Conservation (phyloP, 768 basidiomycete species). For the Amanita exitialis region DNA sequence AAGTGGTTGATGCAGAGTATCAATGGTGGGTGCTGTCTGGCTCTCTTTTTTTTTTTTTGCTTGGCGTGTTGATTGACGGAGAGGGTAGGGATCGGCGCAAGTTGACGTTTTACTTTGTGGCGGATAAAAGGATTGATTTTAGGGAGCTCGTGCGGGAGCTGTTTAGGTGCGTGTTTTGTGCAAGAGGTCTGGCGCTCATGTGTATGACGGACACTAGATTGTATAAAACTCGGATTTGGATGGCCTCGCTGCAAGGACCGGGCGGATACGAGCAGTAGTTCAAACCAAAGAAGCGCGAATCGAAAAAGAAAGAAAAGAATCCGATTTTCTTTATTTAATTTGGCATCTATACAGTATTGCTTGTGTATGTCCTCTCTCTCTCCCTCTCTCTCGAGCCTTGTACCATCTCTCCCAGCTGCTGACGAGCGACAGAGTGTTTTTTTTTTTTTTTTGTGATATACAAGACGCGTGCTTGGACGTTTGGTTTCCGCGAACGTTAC, state of each 20-base stretch:
- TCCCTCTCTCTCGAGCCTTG: too few species aligned
- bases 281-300: neutral
- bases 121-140: conserved; percentile 93
- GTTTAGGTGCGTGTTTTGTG: conserved; percentile 78
- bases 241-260: conserved; percentile 69
- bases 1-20: conserved; percentile 97
- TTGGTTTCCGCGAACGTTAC: neutral
- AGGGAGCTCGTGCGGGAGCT: conserved; percentile 92
- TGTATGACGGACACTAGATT: too few species aligned
- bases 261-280: conserved; percentile 26
- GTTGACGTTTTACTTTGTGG: conserved; percentile 95
- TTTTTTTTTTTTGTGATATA: too few species aligned
- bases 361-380: neutral
- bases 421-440: neutral
- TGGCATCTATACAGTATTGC: too few species aligned
- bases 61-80: neutral
- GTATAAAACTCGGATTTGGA: conserved; percentile 95
- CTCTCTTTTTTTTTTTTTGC: neutral
- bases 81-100: conserved; percentile 85
- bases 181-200: too few species aligned
- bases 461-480: too few species aligned
- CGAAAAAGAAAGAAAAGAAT: neutral
- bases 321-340: neutral
- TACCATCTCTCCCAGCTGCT: neutral
- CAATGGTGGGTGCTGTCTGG: conserved; percentile 64